Base-by-base conservation (phyloP, 2,329 filamentous ascomycete species). In the Arthrobotrys megalospora region DNA sequence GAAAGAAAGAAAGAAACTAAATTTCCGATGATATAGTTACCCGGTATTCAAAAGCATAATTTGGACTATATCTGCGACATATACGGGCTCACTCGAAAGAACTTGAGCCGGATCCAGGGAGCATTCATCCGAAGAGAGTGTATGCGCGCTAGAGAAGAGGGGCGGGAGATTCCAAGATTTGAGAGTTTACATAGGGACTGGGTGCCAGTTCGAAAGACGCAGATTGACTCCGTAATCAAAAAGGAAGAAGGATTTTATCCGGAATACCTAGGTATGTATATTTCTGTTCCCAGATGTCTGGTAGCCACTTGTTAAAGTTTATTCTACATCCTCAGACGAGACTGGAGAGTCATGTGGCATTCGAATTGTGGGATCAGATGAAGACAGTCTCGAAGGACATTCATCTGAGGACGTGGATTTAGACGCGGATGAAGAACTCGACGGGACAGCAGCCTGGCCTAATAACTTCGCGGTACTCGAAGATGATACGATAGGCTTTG, bases 71-170 rank as follows among this genome's bases (percentile, higher is more conserved):
- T 43, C 16, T 21, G 53, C 14, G n/a, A 24, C 14, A 48, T 3
- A 16, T 45, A 45, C 28, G 21, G 36, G 2, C 6, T 71, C 0
- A 63, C 32, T 16, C 43, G 43, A 3, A 53, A 12, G 19, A 52
- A 71, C 34, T 34, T 45, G 7, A 71, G 34, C 2, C n/a, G 12
- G 34, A 16, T 32, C 6, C 32, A 71, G n/a, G n/a, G 45, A 5
- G 48, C 32, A 6, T 64, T 41, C 14, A 55, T 71, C 6, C 10
- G 16, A 11, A 16, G 21, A 10, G 8, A 52, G 2, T 45, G 21
- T 32, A 38, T 19, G 10, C 14, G 6, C 1, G 16, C 21, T 10
- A 28, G 5, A 2, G n/a, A 24, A n/a, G 12, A 50, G 11, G 58
- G 68, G 8, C 32, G 28, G 21, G 5, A 21, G 6, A 12, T 32